phyloP scores from a whole-genome alignment of 495 filamentous ascomycete species.

The Melanomma pulvis-pyrius region DNA sequence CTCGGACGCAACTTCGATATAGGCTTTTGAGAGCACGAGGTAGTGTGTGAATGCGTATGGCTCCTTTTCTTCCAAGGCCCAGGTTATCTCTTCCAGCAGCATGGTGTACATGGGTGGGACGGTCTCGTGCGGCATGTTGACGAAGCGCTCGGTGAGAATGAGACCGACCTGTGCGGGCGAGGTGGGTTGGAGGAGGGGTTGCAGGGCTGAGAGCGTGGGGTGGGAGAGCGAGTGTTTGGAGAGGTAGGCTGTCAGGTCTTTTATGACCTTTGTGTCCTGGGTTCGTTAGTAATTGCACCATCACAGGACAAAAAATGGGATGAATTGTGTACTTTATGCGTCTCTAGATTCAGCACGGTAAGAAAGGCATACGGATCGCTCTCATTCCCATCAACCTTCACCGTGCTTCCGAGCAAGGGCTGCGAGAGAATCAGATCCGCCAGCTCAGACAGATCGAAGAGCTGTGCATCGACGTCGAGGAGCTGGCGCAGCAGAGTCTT shows the following conservation, averaged over 20 bases:
- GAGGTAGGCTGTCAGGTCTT: conserved; percentile 70
- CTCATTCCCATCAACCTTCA: conserved; percentile 93
- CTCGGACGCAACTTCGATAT: conserved; percentile 80
- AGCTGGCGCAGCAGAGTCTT: conserved; percentile 90
- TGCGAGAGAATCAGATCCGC: conserved; percentile 88
- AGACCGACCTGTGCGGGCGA: conserved; percentile 69
- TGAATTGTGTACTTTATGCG: conserved; percentile 60
- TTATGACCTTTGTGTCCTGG: conserved; percentile 36
- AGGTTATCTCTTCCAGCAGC: conserved; percentile 89
- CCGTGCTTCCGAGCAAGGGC: conserved; percentile 84
- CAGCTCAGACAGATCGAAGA: conserved; percentile 85
- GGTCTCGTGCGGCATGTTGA: conserved; percentile 93
- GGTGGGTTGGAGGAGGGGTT: conserved; percentile 57
- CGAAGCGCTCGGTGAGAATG: conserved; percentile 84
- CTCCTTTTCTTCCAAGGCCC: conserved; percentile 87
- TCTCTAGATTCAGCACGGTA: conserved; percentile 80
- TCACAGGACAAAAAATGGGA: neutral
- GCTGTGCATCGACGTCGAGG: conserved; percentile 82
- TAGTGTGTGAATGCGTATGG: conserved; percentile 94
- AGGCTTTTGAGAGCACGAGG: conserved; percentile 85
- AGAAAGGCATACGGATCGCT: conserved; percentile 94
- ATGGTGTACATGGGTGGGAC: conserved; percentile 96
- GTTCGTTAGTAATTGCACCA: neutral
- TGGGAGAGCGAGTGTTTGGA: conserved; percentile 59
- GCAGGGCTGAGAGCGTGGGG: conserved; percentile 57